Evolutionary conservation across 306 rosid species (phyloP), one percentile per base, ranked within the genome.

Genomic region (Castanea mollissima): DNA sequence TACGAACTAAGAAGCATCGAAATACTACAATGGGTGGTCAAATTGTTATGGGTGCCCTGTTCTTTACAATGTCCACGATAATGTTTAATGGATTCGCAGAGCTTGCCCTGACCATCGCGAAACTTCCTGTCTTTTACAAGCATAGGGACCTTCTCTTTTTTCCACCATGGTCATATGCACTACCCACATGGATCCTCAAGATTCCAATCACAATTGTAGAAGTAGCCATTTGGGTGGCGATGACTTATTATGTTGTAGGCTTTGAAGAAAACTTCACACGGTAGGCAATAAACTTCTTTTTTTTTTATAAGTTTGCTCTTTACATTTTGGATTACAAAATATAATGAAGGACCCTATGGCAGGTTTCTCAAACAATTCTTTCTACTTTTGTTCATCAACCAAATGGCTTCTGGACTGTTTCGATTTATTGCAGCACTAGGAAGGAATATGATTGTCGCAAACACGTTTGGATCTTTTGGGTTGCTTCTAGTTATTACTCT

Each of bases 101-200:
- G 52, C 78, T 92, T 44, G 67, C 87, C 46, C 85, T 94, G 97
- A 75, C 92, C 54, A 85, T 94, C 29, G 54, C 77, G 87, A 92
- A 94, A 64, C 99, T 94, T 57, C 97, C 97, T 4, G 89, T 92
- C 25, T 94, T 92, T 78, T 92, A 88, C 79, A 94, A 94, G 90
- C 99, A 94, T 84, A 92, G 99, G 77, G 97, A 91, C 79, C 93
- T 92, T 81, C 88, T 88, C 68, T 90, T 94, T 76, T 91, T 79
- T 74, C 99, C 99, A 78, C 74, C 95, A 35, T 94, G 97, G 97
- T 95, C 97, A 41, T 92, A 94, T 55, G 82, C 99, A 58, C 16
- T 94, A 58, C 96, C 94, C 72, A 81, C 92, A 68, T 92, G 99
- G 97, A 90, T 94, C 83, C 97, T 91, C 65, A 94, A 92, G 89